phyloP scores from a whole-genome alignment of 1,284 basidiomycete species.

The Caloboletus firmus region DNA sequence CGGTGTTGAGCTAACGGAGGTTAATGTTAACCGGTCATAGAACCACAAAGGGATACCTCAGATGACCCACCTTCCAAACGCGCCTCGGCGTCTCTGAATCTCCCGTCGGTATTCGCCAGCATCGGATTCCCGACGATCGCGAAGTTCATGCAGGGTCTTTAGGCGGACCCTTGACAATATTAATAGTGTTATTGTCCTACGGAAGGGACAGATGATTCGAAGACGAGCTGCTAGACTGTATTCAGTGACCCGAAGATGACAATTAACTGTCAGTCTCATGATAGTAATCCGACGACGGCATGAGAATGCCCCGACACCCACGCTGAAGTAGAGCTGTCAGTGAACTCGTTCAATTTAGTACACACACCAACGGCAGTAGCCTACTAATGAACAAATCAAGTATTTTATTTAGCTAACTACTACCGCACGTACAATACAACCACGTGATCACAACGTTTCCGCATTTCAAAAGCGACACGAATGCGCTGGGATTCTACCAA shows the following conservation, averaged over 20 bases:
- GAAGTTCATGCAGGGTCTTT: background rate
- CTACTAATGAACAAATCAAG: too few relatives aligned
- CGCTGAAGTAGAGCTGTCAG: background rate
- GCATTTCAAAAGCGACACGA: background rate
- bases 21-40: conserved; percentile 1
- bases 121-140: background rate
- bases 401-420: too few relatives aligned
- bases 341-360: too few relatives aligned
- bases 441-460: background rate
- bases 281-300: background rate
- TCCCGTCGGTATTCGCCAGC: background rate
- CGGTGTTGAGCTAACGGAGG: background rate
- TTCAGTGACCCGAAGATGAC: background rate
- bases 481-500: background rate
- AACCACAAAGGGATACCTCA: conserved; percentile 4
- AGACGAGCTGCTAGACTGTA: background rate
- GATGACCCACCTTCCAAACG: background rate
- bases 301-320: background rate
- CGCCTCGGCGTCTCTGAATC: background rate
- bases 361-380: background rate
- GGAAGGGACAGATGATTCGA: background rate
- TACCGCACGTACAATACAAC: too few relatives aligned
- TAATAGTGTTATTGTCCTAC: background rate
- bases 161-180: background rate
- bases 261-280: background rate